Base-by-base conservation (phyloP, 805 yeast species). In the Candida chilensis region DNA sequence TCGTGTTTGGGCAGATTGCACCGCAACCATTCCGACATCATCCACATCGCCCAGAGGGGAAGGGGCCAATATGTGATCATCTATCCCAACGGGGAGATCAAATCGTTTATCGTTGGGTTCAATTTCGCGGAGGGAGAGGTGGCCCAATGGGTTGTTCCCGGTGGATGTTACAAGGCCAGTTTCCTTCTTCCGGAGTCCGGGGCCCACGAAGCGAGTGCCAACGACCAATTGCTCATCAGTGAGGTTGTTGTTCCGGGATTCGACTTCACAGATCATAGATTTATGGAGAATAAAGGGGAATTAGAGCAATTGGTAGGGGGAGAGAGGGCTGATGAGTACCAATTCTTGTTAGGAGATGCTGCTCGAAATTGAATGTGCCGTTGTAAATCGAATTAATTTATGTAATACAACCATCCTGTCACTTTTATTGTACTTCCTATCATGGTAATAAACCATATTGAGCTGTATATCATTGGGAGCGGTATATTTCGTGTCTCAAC, bases 171-270 rank as follows among this genome's bases (percentile, higher is more conserved):
- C 52, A 73, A 73, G 42, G 77, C 78, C 4, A 66, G 74, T 29
- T 73, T 67, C 40, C 32, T 70, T 16, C 26, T 61, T 3, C 68
- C 71, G n/a, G 42, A 54, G 25, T 37, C 33, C 14, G 54, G 44
- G 4, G 47, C 21, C 4, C 12, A 15, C 2, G 50, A 40, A 5
- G 64, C 49, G 21, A 42, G 51, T 18, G 41, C 41, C 13, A 50
- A 60, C 19, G 72, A 69, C 27, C 60, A 54, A 30, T 38, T 71
- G 17, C 46, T 68, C 32, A 69, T 70, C 27, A 69, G 75, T 42
- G 77, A 71, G 38, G 73, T 73, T 14, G 79, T 73, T 13, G 75
- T 72, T 9, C 79, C 79, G 4, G 80, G 80, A 0, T 73, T 73
- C 40, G 78, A 73, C 32, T 73, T 58, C 37, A 60, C 57, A 9